A percentile compares a stretch with the other conserved stretches of the same genome.
Evolutionary conservation across 2,329 filamentous ascomycete genomes (phyloP).

Genomic region (Ceratocystis harringtonii): DNA sequence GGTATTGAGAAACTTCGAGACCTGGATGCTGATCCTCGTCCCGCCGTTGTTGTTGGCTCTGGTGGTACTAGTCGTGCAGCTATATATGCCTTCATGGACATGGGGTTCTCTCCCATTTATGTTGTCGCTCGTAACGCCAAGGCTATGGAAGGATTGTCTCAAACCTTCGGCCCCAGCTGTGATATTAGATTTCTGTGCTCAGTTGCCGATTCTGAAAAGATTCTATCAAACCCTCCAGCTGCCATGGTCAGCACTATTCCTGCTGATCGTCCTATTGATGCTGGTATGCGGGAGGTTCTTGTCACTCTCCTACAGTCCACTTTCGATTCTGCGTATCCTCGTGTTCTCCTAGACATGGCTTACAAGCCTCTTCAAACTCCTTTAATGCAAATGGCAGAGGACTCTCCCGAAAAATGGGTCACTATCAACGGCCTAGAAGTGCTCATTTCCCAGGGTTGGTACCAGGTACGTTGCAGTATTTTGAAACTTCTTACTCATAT

Average conservation of each 20-base stretch:
- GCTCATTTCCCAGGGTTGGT: slow-evolving; percentile 73
- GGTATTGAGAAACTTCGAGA: slow-evolving; percentile 37
- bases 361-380: slow-evolving; percentile 79
- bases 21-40: slow-evolving; percentile 20
- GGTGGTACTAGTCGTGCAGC: slow-evolving; percentile 87
- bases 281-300: slow-evolving; percentile 50
- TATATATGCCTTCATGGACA: slow-evolving; percentile 69
- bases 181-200: slow-evolving; percentile 47
- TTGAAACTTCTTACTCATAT: not conserved
- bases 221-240: slow-evolving; percentile 37
- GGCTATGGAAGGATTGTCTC: slow-evolving; percentile 52
- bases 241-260: slow-evolving; percentile 86
- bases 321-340: slow-evolving; percentile 27
- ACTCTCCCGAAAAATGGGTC: slow-evolving; percentile 52
- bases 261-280: slow-evolving; percentile 69
- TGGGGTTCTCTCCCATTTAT: slow-evolving; percentile 77
- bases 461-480: slow-evolving; percentile 44
- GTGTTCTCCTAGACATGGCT: slow-evolving; percentile 81
- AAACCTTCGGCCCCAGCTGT: slow-evolving; percentile 60
- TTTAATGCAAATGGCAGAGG: slow-evolving; percentile 68
- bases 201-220: slow-evolving; percentile 24
- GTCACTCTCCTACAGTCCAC: slow-evolving; percentile 32
- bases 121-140: slow-evolving; percentile 60
- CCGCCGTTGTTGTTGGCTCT: slow-evolving; percentile 73
- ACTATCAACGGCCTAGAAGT: slow-evolving; percentile 81